Conservation (phyloP, 225 moss, liverwort and hornwort species). For the Thuidium tamariscinum region DNA sequence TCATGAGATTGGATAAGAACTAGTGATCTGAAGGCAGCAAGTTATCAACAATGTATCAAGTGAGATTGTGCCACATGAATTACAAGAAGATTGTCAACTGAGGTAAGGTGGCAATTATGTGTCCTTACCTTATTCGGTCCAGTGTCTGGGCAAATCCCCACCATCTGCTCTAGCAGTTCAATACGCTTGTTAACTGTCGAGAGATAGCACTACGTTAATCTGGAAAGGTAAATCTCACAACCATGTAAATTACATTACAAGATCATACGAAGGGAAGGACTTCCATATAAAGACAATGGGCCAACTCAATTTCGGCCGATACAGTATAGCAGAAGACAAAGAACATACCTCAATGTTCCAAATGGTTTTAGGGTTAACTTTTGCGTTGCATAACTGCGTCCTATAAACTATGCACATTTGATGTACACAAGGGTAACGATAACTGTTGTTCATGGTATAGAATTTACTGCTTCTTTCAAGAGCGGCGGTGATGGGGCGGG, state of each 20-base stretch:
- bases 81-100: neutral
- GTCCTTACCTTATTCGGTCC: neutral
- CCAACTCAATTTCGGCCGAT: neutral
- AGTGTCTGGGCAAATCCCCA: neutral
- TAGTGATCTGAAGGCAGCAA: neutral
- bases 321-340: neutral
- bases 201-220: neutral
- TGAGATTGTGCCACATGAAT: neutral
- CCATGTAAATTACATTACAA: neutral
- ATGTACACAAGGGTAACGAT: neutral
- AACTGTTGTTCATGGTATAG: conserved; percentile 10
- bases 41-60: neutral
- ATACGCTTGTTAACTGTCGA: neutral
- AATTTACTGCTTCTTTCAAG: conserved; percentile 12
- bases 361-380: neutral
- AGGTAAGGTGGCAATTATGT: neutral
- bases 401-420: conserved; percentile 12
- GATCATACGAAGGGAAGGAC: neutral
- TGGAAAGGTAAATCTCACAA: neutral
- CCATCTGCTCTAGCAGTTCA: neutral
- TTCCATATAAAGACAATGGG: neutral
- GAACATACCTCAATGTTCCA: neutral
- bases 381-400: neutral
- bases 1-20: too few relatives aligned
- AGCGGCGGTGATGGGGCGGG: conserved; percentile 4